Conservation (phyloP, 73 alveolate genomes). For the Symbiodinium natans region DNA sequence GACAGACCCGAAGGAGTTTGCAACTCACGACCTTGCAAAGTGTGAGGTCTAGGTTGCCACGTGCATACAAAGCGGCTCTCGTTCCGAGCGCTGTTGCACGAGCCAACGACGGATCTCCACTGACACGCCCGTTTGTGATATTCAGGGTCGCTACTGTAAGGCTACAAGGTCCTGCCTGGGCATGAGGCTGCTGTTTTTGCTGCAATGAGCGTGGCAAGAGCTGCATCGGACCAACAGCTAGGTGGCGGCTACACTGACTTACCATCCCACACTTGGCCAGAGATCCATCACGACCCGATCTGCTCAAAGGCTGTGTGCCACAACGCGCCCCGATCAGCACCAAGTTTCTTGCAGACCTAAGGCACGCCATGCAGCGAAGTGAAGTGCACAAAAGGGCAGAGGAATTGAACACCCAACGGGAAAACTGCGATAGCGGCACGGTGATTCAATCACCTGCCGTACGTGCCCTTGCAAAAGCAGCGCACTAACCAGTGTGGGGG, state of each 20-base stretch:
- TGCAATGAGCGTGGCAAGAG: too few relatives aligned
- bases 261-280: too few relatives aligned
- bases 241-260: too few relatives aligned
- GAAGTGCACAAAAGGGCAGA: not conserved
- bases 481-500: conserved; percentile 2
- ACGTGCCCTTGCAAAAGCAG: not conserved
- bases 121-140: too few relatives aligned
- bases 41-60: not conserved
- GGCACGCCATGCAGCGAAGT: conserved; percentile 10
- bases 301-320: conserved; percentile 13
- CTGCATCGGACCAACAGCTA: too few relatives aligned
- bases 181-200: too few relatives aligned
- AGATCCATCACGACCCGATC: not conserved
- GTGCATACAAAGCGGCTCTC: not conserved
- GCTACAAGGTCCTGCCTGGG: too few relatives aligned
- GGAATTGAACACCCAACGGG: not conserved
- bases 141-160: too few relatives aligned
- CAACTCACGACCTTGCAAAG: not conserved
- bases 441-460: not conserved
- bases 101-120: not conserved
- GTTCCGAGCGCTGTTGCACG: not conserved
- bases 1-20: too few relatives aligned
- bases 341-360: conserved; percentile 6
- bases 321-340: not conserved
- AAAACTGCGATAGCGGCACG: not conserved